These are phyloP conservation scores for Cardiospermum halicacabum DNA, from an alignment of 345 rosid genomes.

Conservation along the genomic window DNA sequence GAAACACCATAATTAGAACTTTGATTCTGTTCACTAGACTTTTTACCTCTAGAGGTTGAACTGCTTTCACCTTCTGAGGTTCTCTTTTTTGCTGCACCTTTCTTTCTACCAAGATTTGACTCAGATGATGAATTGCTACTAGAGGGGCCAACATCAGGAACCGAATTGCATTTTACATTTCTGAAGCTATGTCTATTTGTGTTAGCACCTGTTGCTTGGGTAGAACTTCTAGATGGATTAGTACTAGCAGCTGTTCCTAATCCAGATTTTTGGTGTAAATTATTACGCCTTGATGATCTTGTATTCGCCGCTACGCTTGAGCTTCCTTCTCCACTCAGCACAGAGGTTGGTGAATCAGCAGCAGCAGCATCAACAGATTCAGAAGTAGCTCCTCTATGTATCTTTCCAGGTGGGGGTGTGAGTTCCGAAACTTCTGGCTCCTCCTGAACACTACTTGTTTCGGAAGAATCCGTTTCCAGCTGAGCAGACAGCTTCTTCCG, in stretches of 20 bases:
- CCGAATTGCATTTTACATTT: slow-evolving; percentile 51
- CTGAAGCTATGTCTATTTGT: slow-evolving; percentile 39
- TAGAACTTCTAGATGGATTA: slow-evolving; percentile 33
- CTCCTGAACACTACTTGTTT: slow-evolving; percentile 53
- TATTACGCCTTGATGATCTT: slow-evolving; percentile 38
- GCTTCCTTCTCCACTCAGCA: slow-evolving; percentile 36
- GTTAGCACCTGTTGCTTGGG: slow-evolving; percentile 33
- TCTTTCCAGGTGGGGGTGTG: slow-evolving; percentile 32
- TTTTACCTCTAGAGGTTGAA: slow-evolving; percentile 56
- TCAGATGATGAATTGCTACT: slow-evolving; percentile 45
- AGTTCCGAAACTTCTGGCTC: slow-evolving; percentile 44
- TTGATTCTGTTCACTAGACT: slow-evolving; percentile 32
- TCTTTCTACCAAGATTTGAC: slow-evolving; percentile 37
- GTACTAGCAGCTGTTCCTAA: slow-evolving; percentile 31
- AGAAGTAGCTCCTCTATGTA: slow-evolving; percentile 29
- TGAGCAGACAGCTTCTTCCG: slow-evolving; percentile 44
- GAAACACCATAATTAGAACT: slow-evolving; percentile 42
- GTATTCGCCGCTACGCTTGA: slow-evolving; percentile 45
- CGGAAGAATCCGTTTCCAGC: slow-evolving; percentile 58
- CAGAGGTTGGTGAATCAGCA: slow-evolving; percentile 24
- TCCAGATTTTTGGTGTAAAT: slow-evolving; percentile 42
- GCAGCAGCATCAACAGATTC: slow-evolving; percentile 34
- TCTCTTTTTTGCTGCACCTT: slow-evolving; percentile 42
- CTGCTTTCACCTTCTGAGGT: slow-evolving; percentile 61
- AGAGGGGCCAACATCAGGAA: slow-evolving; percentile 43